Evolutionary conservation across 73 alveolate species (phyloP).

Genomic region (Paramecium primaurelia): DNA sequence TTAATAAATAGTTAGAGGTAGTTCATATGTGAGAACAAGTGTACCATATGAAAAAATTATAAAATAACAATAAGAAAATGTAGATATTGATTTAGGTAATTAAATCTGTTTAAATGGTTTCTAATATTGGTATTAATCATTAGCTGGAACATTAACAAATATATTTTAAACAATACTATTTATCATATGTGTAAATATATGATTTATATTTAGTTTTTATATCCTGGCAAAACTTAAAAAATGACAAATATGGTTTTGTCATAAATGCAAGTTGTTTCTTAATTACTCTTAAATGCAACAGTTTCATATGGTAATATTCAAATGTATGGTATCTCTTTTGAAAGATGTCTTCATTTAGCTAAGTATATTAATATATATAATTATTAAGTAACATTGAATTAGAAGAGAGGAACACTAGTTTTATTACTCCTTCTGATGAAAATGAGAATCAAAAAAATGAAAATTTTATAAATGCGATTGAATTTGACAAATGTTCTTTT

Average conservation of each 20-base stretch:
- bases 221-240: background rate
- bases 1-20: background rate
- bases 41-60: background rate
- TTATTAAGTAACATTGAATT: background rate
- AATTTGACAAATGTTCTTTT: background rate
- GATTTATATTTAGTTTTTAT: background rate
- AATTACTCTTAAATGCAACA: background rate
- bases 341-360: conserved; percentile 10
- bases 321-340: background rate
- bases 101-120: background rate
- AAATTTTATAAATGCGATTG: background rate
- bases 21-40: background rate
- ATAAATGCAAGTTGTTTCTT: background rate
- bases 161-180: background rate
- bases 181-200: background rate
- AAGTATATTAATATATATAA: background rate
- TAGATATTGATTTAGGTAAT: background rate
- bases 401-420: background rate
- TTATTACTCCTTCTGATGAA: background rate
- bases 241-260: background rate
- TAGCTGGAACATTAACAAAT: background rate
- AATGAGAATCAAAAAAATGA: background rate
- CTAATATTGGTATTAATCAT: background rate
- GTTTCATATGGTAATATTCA: background rate
- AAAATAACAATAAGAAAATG: background rate